Percentiles rank a stretch among this genome's conserved stretches.
These are phyloP conservation scores for Wickerhamomyces pijperi DNA, from an alignment of 805 yeast species.

Conservation along the genomic window DNA sequence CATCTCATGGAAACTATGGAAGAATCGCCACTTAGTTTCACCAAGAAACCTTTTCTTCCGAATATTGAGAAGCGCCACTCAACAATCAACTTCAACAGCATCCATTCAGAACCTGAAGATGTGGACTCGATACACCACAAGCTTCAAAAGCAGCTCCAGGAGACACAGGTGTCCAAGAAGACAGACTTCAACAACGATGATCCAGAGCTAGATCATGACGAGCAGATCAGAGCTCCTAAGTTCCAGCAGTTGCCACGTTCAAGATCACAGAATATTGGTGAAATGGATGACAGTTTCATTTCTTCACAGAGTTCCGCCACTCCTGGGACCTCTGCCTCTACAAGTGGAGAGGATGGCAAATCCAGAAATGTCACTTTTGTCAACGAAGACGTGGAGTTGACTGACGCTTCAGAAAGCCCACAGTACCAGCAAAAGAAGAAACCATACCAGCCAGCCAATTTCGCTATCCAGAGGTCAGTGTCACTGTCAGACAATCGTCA, in stretches of 20 bases:
- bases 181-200: slow-evolving; percentile 13
- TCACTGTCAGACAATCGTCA: not conserved
- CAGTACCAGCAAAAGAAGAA: no score
- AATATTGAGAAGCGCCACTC: not conserved
- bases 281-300: not conserved
- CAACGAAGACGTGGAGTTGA: not conserved
- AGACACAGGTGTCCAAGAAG: not conserved
- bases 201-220: slow-evolving; percentile 18
- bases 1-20: no score
- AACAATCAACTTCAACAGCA: not conserved
- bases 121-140: not conserved
- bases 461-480: not conserved
- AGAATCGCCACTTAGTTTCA: slow-evolving; percentile 9
- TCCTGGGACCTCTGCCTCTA: not conserved
- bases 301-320: not conserved
- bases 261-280: not conserved
- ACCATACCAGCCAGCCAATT: not conserved
- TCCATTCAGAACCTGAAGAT: not conserved
- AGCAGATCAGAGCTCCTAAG: slow-evolving; percentile 20
- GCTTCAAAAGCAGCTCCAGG: not conserved
- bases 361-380: not conserved
- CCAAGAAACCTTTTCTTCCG: slow-evolving; percentile 15
- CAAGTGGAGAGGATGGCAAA: no score
- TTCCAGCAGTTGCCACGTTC: slow-evolving; percentile 5
- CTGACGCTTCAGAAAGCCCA: no score